Conservation (phyloP, 2,329 filamentous ascomycete species). For the Trichoderma lentiforme region DNA sequence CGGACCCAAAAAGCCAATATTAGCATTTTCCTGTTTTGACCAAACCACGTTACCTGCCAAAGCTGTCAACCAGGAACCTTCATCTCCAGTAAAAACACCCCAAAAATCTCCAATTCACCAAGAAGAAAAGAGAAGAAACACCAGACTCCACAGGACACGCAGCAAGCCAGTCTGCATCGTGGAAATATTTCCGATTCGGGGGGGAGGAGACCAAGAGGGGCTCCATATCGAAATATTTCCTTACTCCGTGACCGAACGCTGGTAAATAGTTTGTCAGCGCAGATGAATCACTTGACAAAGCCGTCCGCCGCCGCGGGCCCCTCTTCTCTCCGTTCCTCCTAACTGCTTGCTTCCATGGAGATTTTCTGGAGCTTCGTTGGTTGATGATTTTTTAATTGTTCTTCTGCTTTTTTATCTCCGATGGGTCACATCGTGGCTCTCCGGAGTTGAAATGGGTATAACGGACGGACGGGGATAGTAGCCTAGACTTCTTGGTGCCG, state of each 20-base stretch:
- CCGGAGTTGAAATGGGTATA: background rate
- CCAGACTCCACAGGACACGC: background rate
- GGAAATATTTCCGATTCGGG: constrained; percentile 7
- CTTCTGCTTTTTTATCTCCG: background rate
- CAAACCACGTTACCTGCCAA: background rate
- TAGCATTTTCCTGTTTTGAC: background rate
- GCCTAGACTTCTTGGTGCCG: background rate
- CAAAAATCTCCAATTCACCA: background rate
- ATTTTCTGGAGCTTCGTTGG: background rate
- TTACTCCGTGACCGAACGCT: background rate
- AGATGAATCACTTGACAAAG: background rate
- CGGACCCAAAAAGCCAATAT: background rate
- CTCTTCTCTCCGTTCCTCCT: background rate
- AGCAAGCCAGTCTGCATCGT: background rate
- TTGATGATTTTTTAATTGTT: background rate
- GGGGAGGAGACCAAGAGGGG: background rate
- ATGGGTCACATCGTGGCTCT: background rate
- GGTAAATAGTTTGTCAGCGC: background rate
- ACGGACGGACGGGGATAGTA: constrained; percentile 3
- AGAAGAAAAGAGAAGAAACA: background rate
- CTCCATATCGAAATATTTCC: background rate
- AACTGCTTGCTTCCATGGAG: background rate
- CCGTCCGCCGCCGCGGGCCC: background rate
- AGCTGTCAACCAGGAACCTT: background rate
- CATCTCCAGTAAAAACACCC: background rate